phyloP scores from a whole-genome alignment of 2,329 filamentous ascomycete genomes.

The Furcasterigmium sp. region DNA sequence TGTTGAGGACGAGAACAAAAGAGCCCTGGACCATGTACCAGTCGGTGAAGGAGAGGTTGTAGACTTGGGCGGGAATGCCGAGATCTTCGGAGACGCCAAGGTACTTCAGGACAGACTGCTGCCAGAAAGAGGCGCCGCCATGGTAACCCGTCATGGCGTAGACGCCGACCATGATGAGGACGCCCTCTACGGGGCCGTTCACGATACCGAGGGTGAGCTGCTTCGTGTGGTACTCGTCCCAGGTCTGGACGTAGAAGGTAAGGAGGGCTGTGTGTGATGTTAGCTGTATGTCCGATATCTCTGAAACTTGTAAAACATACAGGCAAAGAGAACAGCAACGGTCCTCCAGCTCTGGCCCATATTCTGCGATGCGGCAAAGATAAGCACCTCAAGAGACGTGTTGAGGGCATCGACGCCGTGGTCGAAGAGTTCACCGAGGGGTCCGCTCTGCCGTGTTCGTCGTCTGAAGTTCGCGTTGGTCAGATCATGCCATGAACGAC shows the following conservation, averaged over 20 bases:
- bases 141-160: constrained; percentile 80
- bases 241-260: constrained; percentile 98
- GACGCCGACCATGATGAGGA: constrained; percentile 75
- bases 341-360: constrained; percentile 91
- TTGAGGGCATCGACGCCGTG: constrained; percentile 97
- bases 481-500: not conserved
- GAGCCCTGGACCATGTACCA: constrained; percentile 89
- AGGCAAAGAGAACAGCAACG: constrained; percentile 75
- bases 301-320: constrained; percentile 38
- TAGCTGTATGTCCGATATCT: constrained; percentile 6
- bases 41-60: constrained; percentile 79
- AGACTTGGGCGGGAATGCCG: constrained; percentile 65
- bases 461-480: constrained; percentile 42
- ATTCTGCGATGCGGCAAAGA: constrained; percentile 91
- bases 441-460: constrained; percentile 86
- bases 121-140: constrained; percentile 91
- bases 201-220: constrained; percentile 87
- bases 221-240: constrained; percentile 99
- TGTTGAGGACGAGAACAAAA: constrained; percentile 80
- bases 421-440: constrained; percentile 93
- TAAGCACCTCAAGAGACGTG: constrained; percentile 84
- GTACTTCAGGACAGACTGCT: constrained; percentile 69
- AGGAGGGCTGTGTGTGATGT: constrained; percentile 56
- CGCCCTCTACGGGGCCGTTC: constrained; percentile 92
- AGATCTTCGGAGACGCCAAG: constrained; percentile 60